A percentile compares a stretch with the other conserved stretches of the same genome.
Conservation (phyloP, 441 rosid genomes). For the Aleurites moluccanus region DNA sequence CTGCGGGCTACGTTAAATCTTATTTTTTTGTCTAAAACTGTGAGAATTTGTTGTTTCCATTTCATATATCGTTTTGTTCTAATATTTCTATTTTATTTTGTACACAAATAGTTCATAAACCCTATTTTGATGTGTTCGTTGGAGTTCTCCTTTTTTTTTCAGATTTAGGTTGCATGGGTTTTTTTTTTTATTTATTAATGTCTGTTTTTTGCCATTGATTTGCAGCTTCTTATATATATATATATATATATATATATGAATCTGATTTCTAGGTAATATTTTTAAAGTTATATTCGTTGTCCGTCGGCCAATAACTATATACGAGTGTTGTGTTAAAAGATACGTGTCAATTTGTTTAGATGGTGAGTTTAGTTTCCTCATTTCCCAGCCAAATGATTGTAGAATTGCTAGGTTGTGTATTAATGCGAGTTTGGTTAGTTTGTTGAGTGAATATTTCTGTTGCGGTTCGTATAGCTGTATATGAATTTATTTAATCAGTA, state of each 20-base stretch:
- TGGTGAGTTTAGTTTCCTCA: neutral
- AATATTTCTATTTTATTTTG: neutral
- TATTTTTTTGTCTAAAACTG: neutral
- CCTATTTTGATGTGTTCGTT: conserved; percentile 4
- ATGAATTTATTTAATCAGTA: neutral
- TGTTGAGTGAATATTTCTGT: neutral
- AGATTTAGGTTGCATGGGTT: neutral
- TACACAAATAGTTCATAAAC: conserved; percentile 8
- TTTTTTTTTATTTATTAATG: neutral
- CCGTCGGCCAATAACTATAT: neutral
- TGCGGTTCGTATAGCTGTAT: neutral
- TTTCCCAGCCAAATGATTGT: neutral
- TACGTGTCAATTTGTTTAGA: neutral
- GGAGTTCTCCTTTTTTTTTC: neutral
- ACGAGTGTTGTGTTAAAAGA: too few relatives aligned
- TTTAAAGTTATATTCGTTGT: neutral
- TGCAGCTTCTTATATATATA: neutral
- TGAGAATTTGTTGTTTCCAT: neutral
- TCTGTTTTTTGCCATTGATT: neutral
- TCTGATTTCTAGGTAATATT: neutral
- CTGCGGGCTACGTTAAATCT: neutral
- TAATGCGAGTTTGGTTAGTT: neutral
- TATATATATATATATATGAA: neutral
- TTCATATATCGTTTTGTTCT: neutral
- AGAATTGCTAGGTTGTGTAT: neutral